Conservation (phyloP, 768 basidiomycete genomes). For the Auriculariales sp. region DNA sequence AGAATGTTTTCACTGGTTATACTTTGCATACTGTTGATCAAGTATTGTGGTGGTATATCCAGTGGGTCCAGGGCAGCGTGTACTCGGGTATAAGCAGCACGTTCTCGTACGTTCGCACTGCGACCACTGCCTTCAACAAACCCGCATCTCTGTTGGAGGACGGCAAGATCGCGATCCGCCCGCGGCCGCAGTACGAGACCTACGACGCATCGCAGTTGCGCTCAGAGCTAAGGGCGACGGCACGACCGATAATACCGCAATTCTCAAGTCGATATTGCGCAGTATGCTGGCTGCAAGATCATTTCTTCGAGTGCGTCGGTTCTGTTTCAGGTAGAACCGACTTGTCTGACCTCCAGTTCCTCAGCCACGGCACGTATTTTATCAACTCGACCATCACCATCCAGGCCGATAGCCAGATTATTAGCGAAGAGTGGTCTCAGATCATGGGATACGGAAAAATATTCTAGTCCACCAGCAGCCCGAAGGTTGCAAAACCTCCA, state of each 20-base stretch:
- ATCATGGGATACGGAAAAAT: constrained; percentile 36
- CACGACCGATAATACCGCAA: constrained; percentile 56
- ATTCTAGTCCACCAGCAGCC: constrained; percentile 31
- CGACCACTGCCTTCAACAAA: constrained; percentile 35
- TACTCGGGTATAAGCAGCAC: constrained; percentile 35
- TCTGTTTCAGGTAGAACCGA: too few relatives aligned
- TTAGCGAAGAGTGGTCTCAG: constrained; percentile 48
- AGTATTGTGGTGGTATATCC: too few relatives aligned
- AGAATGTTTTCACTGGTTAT: too few relatives aligned
- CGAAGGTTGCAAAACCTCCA: constrained; percentile 27
- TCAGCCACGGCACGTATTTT: constrained; percentile 53
- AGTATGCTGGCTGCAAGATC: constrained; percentile 64
- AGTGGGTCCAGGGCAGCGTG: constrained; percentile 70
- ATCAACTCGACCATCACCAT: constrained; percentile 40
- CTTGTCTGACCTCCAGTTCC: too few relatives aligned
- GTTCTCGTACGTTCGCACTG: constrained; percentile 34
- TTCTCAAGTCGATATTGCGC: constrained; percentile 40
- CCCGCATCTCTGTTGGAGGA: constrained; percentile 39
- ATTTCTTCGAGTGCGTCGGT: too few relatives aligned
- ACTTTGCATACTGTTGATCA: too few relatives aligned
- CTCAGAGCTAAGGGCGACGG: constrained; percentile 44
- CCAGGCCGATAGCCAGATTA: constrained; percentile 41
- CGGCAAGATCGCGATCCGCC: constrained; percentile 6
- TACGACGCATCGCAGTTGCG: constrained; percentile 50
- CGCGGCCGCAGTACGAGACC: constrained; percentile 26